Percentiles rank a stretch among this genome's conserved stretches.
phyloP scores from a whole-genome alignment of 1,284 basidiomycete species.

The Leccinum fuscescens region DNA sequence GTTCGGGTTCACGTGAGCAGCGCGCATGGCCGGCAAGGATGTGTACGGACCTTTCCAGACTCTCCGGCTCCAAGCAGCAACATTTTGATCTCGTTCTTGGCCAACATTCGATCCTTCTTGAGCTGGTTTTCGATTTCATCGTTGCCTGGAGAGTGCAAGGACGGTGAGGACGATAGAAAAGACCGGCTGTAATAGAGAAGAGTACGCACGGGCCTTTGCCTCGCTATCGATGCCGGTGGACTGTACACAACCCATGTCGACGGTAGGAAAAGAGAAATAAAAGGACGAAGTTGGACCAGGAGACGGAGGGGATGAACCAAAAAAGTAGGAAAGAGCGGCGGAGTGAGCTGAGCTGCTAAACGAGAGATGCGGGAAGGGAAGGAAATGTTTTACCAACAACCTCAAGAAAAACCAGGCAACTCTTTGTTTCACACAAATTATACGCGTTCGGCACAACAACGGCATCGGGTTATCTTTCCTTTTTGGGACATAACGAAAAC shows the following conservation, averaged over 20 bases:
- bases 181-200: not conserved
- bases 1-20: slow-evolving; percentile 4
- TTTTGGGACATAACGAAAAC: slow-evolving; percentile 18
- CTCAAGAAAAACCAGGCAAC: slow-evolving; percentile 12
- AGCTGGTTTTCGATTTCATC: slow-evolving; percentile 96
- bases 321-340: slow-evolving; percentile 24
- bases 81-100: slow-evolving; percentile 96
- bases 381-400: not conserved
- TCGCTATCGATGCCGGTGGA: slow-evolving; percentile 70
- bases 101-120: slow-evolving; percentile 87
- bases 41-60: slow-evolving; percentile 73
- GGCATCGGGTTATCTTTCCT: slow-evolving; percentile 13
- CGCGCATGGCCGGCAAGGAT: not conserved
- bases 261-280: not conserved
- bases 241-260: slow-evolving; percentile 71
- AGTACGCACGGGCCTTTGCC: slow-evolving; percentile 76
- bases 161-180: not conserved
- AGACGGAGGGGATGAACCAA: slow-evolving; percentile 8
- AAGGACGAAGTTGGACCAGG: slow-evolving; percentile 7
- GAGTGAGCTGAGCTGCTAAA: slow-evolving; percentile 7
- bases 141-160: slow-evolving; percentile 55
- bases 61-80: slow-evolving; percentile 88
- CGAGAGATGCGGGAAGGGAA: slow-evolving; percentile 17
- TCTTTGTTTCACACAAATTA: slow-evolving; percentile 17
- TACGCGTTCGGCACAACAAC: slow-evolving; percentile 18